Evolutionary conservation across 2,329 filamentous ascomycete species (phyloP).

Genomic region (Fusarium sp.): DNA sequence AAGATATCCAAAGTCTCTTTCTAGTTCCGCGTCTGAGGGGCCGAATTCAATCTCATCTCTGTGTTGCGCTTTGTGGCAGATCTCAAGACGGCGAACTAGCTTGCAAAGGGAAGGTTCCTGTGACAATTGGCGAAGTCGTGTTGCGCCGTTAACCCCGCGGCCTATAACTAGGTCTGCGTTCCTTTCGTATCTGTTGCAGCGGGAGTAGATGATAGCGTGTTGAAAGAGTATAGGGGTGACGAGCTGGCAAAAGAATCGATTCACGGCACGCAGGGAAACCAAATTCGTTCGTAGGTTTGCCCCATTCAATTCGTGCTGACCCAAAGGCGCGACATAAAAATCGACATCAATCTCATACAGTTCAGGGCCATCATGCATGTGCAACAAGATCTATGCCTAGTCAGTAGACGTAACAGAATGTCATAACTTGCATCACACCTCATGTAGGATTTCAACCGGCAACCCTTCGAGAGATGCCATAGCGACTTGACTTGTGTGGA

Average conservation of each 20-base stretch:
- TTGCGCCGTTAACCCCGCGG: neutral
- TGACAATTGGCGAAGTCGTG: neutral
- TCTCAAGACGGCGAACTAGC: conserved; percentile 1
- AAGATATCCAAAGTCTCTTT: neutral
- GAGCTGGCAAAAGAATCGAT: neutral
- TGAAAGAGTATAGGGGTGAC: neutral
- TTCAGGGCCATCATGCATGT: neutral
- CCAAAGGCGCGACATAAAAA: neutral
- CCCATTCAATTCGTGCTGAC: neutral
- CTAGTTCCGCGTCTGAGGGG: neutral
- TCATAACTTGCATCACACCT: fast-evolving
- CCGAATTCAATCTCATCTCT: too few species aligned
- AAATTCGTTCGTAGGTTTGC: neutral
- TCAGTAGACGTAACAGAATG: fast-evolving
- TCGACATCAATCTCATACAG: fast-evolving
- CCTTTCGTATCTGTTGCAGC: neutral
- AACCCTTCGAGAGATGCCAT: neutral
- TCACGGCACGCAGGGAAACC: neutral
- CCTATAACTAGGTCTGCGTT: neutral
- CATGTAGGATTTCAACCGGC: neutral
- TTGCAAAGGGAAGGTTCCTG: neutral
- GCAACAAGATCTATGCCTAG: neutral
- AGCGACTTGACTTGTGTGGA: neutral
- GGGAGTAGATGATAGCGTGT: neutral
- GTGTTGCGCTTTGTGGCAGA: neutral